Conservation (phyloP, 176 grass and related monocot species). For the Aechmea fasciata region DNA sequence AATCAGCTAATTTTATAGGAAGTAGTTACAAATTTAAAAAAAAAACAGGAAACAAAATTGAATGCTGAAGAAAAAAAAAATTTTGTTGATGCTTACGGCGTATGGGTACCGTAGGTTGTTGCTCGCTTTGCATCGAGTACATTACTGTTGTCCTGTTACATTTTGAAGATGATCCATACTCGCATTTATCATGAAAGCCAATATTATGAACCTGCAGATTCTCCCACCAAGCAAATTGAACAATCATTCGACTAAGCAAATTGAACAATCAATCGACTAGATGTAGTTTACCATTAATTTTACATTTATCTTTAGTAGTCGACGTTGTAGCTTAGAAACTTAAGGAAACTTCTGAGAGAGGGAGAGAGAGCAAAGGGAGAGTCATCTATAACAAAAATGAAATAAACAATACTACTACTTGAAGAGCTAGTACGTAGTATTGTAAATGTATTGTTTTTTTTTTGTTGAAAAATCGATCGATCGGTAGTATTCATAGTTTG, state of each 20-base stretch:
- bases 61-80: too few relatives aligned
- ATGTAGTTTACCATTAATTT: constrained; percentile 5
- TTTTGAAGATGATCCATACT: constrained; percentile 38
- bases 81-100: constrained; percentile 25
- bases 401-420: too few relatives aligned
- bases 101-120: constrained; percentile 20
- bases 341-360: neutral
- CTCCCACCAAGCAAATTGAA: constrained; percentile 5
- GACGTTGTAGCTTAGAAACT: neutral
- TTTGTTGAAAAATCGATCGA: too few relatives aligned
- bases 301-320: neutral
- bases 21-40: too few relatives aligned
- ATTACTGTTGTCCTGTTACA: constrained; percentile 22
- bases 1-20: too few relatives aligned
- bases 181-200: constrained; percentile 18
- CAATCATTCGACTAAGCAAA: constrained; percentile 3
- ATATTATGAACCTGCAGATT: constrained; percentile 24
- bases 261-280: constrained; percentile 2
- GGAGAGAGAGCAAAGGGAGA: neutral
- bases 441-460: too few relatives aligned
- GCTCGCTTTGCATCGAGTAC: constrained; percentile 21
- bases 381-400: neutral
- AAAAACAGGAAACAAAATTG: too few relatives aligned
- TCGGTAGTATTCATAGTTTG: too few relatives aligned
- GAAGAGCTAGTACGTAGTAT: too few relatives aligned